Percentiles rank a stretch among this genome's conserved stretches.
Evolutionary conservation across 176 grass and related monocot species (phyloP).

Genomic region (Saccharum spontaneum): DNA sequence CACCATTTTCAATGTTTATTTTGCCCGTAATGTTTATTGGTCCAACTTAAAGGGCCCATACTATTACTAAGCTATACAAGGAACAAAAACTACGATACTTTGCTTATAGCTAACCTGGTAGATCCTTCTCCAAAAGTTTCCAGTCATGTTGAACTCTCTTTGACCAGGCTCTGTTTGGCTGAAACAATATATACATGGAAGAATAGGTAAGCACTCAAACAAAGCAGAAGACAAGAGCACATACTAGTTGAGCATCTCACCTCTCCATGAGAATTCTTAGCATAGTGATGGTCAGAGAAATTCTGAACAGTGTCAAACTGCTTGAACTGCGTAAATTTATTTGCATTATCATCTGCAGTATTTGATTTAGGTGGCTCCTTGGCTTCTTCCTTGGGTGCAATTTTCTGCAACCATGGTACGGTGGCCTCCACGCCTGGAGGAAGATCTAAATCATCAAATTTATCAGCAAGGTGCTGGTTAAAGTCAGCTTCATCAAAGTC

Average conservation of each 20-base stretch:
- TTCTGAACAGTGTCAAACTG: constrained; percentile 79
- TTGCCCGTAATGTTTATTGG: not conserved
- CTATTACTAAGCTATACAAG: not conserved
- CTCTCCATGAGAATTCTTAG: constrained; percentile 26
- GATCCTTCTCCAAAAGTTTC: constrained; percentile 81
- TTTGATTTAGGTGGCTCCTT: constrained; percentile 20
- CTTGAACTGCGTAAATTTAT: constrained; percentile 60
- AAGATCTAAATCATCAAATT: constrained; percentile 79
- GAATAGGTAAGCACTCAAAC: constrained; percentile 13
- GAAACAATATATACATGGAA: constrained; percentile 9
- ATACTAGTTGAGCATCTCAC: constrained; percentile 36
- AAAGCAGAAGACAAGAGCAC: constrained; percentile 2
- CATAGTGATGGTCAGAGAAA: constrained; percentile 73
- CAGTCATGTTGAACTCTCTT: constrained; percentile 91
- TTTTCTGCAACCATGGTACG: constrained; percentile 57
- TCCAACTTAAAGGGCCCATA: not conserved
- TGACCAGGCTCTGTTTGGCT: constrained; percentile 71
- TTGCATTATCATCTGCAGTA: constrained; percentile 55
- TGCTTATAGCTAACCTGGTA: constrained; percentile 62
- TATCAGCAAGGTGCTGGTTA: constrained; percentile 61
- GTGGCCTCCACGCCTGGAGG: constrained; percentile 83
- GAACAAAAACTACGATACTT: not conserved
- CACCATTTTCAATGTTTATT: not conserved
- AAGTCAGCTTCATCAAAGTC: constrained; percentile 55
- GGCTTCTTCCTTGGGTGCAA: constrained; percentile 15